Evolutionary conservation across 106 monocot genomes (phyloP).

Genomic region (Allium fistulosum): DNA sequence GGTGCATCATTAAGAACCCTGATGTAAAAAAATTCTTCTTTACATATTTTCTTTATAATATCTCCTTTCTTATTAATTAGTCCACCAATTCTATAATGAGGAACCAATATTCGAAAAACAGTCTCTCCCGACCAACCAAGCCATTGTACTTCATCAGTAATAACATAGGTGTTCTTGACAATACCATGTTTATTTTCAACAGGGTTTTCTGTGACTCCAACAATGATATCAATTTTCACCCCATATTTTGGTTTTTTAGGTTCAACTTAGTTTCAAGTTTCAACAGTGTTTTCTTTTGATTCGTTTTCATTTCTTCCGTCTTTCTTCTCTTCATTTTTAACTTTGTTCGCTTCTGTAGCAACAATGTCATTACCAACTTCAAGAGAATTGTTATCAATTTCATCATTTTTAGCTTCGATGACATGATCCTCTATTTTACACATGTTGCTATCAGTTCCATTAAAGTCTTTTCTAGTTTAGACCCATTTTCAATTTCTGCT

Average conservation of each 20-base stretch:
- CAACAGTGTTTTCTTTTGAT: not conserved
- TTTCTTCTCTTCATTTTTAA: not conserved
- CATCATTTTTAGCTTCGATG: not conserved
- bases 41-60: constrained; percentile 80
- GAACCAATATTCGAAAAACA: constrained; percentile 80
- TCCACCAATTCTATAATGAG: constrained; percentile 69
- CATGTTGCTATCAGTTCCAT: not conserved
- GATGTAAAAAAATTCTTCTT: constrained; percentile 79
- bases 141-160: constrained; percentile 60
- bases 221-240: not conserved
- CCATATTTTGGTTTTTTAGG: not conserved
- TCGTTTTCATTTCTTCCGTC: not conserved
- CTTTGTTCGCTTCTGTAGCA: not conserved
- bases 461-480: not conserved
- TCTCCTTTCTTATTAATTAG: constrained; percentile 92
- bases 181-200: constrained; percentile 8
- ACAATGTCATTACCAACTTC: not conserved
- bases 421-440: not conserved
- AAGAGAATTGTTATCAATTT: not conserved
- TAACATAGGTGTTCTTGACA: constrained; percentile 13
- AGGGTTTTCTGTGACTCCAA: constrained; percentile 7
- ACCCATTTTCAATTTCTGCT: not conserved
- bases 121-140: constrained; percentile 93
- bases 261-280: not conserved
- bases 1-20: constrained; percentile 85